Percentiles rank a stretch among this genome's conserved stretches.
phyloP scores from a whole-genome alignment of 225 moss, liverwort and hornwort genomes.

The Straminergon stramineum region DNA sequence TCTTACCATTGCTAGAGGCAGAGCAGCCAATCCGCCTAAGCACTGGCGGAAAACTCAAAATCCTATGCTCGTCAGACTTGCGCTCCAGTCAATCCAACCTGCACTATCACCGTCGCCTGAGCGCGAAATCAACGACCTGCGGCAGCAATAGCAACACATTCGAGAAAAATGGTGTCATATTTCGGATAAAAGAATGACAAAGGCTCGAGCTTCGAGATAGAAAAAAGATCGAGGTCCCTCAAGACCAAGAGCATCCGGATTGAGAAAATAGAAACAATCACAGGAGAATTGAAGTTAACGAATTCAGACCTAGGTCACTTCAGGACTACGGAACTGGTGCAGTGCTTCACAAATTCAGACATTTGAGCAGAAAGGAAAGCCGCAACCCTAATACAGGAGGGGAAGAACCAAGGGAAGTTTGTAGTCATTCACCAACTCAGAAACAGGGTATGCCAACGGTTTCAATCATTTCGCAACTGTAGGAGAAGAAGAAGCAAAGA shows the following conservation, averaged over 20 bases:
- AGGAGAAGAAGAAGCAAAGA: background rate
- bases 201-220: background rate
- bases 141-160: background rate
- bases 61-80: background rate
- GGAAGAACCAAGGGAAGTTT: background rate
- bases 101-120: background rate
- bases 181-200: background rate
- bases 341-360: background rate
- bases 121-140: background rate
- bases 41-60: background rate
- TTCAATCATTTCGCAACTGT: background rate
- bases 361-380: background rate
- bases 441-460: background rate
- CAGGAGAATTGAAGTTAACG: background rate
- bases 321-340: background rate
- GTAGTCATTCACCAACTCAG: background rate
- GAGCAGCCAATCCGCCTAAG: background rate
- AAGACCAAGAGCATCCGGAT: background rate
- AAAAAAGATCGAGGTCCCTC: background rate
- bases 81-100: background rate
- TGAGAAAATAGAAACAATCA: background rate
- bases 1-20: background rate
- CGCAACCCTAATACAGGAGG: conserved; percentile 6
- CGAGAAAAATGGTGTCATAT: background rate
- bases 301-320: background rate